Conservation (phyloP, 228 moss, liverwort and hornwort species). For the Sphagnum fallax region DNA sequence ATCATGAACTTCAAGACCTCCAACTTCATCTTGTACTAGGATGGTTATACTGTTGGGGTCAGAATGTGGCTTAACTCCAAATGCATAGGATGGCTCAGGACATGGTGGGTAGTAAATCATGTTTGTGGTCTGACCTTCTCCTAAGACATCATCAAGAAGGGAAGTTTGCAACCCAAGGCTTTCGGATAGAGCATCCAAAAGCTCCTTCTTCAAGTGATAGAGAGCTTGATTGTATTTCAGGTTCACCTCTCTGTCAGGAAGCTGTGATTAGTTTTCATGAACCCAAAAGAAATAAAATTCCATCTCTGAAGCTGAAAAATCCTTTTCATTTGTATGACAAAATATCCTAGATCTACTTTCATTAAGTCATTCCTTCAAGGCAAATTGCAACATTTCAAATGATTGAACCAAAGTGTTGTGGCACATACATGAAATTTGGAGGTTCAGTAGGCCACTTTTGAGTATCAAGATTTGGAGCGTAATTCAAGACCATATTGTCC, state of each 20-base stretch:
- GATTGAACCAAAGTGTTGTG: too few species aligned
- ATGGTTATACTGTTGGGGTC: not conserved
- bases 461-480: too few species aligned
- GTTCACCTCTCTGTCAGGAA: not conserved
- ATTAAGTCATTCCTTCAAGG: too few species aligned
- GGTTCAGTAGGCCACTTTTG: too few species aligned
- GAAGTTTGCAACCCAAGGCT: not conserved
- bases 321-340: too few species aligned
- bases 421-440: too few species aligned
- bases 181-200: not conserved
- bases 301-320: too few species aligned
- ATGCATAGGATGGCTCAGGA: not conserved
- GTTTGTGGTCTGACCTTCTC: not conserved
- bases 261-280: too few species aligned
- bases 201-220: not conserved
- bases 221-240: not conserved
- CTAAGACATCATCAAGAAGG: not conserved
- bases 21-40: conserved; percentile 2
- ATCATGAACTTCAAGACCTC: not conserved
- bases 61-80: not conserved
- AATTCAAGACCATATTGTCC: too few species aligned
- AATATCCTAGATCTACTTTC: too few species aligned
- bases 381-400: too few species aligned
- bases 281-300: too few species aligned
- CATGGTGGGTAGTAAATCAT: conserved; percentile 4